Evolutionary conservation across 176 grass and related monocot species (phyloP).

Genomic region (Zoysia pacifica): DNA sequence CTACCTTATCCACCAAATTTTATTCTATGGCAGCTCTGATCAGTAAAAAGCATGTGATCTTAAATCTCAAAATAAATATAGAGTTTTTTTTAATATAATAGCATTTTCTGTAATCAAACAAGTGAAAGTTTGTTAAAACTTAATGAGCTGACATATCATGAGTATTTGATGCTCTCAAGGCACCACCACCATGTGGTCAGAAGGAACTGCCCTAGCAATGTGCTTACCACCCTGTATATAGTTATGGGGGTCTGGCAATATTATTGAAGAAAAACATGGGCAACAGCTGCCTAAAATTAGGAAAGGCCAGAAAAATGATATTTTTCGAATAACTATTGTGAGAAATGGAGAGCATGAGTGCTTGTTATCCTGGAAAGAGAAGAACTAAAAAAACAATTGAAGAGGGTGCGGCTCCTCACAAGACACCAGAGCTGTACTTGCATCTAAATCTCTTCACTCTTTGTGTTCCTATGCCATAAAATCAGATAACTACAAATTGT

Average conservation of each 20-base stretch:
- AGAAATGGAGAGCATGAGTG: slow-evolving; percentile 1
- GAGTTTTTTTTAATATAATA: neutral
- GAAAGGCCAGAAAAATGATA: neutral
- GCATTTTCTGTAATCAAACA: neutral
- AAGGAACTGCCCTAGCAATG: neutral
- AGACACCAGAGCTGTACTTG: too few species aligned
- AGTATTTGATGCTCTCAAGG: neutral
- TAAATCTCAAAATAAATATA: neutral
- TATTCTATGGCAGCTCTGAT: too few species aligned
- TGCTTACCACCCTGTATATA: neutral
- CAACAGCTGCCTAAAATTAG: neutral
- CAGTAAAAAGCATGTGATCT: too few species aligned
- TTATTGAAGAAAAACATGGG: neutral
- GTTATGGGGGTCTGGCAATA: neutral
- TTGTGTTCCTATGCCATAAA: too few species aligned
- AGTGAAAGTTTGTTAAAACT: neutral
- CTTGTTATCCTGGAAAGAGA: neutral
- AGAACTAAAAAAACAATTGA: neutral
- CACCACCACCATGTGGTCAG: neutral
- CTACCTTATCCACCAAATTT: too few species aligned
- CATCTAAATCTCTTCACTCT: too few species aligned
- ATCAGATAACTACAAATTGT: too few species aligned
- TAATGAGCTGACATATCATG: neutral
- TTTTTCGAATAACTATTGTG: neutral
- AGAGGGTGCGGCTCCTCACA: too few species aligned